Evolutionary conservation across 2,329 filamentous ascomycete species (phyloP).

Genomic region (Epichloe gansuensis): DNA sequence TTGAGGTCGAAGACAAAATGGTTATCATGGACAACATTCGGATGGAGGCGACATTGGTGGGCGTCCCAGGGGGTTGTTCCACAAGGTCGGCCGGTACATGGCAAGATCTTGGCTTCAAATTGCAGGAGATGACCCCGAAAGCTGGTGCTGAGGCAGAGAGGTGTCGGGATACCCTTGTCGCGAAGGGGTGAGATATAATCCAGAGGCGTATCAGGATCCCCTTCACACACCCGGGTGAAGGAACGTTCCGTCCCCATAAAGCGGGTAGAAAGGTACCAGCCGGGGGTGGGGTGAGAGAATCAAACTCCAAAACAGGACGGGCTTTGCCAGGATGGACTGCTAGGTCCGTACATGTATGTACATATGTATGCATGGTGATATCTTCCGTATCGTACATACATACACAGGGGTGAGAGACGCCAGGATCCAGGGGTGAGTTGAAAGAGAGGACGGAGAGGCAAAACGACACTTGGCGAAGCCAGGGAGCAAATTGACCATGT

Average conservation of each 20-base stretch:
- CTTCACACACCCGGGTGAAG: slow-evolving; percentile 1
- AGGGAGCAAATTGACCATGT: not conserved
- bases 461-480: not conserved
- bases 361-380: not conserved
- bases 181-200: not conserved
- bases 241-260: slow-evolving; percentile 6
- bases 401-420: not conserved
- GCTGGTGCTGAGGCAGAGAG: slow-evolving; percentile 4
- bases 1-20: slow-evolving; percentile 1
- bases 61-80: slow-evolving; percentile 1
- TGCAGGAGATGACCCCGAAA: slow-evolving; percentile 2
- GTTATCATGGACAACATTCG: slow-evolving; percentile 1
- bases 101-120: slow-evolving; percentile 7
- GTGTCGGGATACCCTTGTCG: slow-evolving; percentile 2
- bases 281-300: slow-evolving; percentile 1
- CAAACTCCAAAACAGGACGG: slow-evolving; percentile 1
- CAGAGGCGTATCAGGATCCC: not conserved
- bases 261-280: slow-evolving; percentile 4
- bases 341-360: too few species aligned
- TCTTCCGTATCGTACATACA: not conserved
- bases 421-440: not conserved
- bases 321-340: not conserved
- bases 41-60: slow-evolving; percentile 1
- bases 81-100: slow-evolving; percentile 4
- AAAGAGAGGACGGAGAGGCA: not conserved